Percentiles rank a stretch among this genome's conserved stretches.
Conservation (phyloP, 2,329 filamentous ascomycete genomes). For the Colletotrichum tanaceti region DNA sequence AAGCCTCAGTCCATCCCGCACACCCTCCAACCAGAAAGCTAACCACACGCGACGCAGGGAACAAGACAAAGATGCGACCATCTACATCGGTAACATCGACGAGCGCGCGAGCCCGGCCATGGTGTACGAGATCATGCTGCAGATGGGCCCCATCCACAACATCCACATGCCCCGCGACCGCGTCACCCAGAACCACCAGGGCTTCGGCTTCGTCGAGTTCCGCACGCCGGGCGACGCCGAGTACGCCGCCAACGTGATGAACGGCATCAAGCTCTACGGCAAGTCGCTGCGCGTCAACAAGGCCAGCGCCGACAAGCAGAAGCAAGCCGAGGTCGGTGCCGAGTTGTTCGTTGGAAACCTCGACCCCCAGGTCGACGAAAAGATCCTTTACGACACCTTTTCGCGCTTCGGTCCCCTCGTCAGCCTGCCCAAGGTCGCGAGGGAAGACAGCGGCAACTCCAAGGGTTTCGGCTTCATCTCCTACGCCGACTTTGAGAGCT, state of each 20-base stretch:
- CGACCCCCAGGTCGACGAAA: slow-evolving; percentile 94
- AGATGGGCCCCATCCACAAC: slow-evolving; percentile 96
- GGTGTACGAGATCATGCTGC: slow-evolving; percentile 98
- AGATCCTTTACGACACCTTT: slow-evolving; percentile 94
- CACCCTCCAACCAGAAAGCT: slow-evolving; percentile 34
- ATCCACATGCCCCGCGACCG: slow-evolving; percentile 98
- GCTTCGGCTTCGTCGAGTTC: slow-evolving; percentile 99
- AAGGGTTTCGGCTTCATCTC: slow-evolving; percentile 98
- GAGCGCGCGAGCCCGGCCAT: slow-evolving; percentile 91
- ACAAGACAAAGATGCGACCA: slow-evolving; percentile 97
- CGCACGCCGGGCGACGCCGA: slow-evolving; percentile 95
- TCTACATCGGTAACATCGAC: slow-evolving; percentile 98
- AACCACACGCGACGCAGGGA: slow-evolving; percentile 69
- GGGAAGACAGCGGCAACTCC: slow-evolving; percentile 87
- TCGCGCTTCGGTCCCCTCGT: slow-evolving; percentile 89
- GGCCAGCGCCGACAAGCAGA: slow-evolving; percentile 90
- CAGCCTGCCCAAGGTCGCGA: slow-evolving; percentile 87
- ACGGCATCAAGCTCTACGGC: slow-evolving; percentile 90
- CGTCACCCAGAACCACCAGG: slow-evolving; percentile 95
- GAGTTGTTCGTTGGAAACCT: slow-evolving; percentile 98
- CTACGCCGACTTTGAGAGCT: slow-evolving; percentile 92
- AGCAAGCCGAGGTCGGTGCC: slow-evolving; percentile 90
- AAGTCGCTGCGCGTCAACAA: slow-evolving; percentile 98
- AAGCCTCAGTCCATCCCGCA: slow-evolving; percentile 46
- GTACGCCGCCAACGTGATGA: slow-evolving; percentile 96